A percentile compares a stretch with the other conserved stretches of the same genome.
Evolutionary conservation across 805 yeast species (phyloP).

Genomic region (Pichia kluyveri): DNA sequence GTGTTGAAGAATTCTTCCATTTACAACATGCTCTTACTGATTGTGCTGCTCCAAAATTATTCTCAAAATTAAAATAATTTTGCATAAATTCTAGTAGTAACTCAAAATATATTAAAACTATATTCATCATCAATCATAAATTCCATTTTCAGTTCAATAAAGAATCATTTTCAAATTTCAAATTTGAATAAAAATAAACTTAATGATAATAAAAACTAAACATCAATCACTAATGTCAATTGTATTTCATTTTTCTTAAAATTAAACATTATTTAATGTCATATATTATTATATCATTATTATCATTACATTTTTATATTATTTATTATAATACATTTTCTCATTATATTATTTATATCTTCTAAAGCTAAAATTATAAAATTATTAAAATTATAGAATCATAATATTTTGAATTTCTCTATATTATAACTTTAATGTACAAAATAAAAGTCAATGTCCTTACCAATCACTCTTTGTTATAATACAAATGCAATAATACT

Average conservation of each 20-base stretch:
- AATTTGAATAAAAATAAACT: not conserved
- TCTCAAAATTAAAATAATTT: conserved; percentile 69
- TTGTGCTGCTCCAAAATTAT: conserved; percentile 84
- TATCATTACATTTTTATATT: not conserved
- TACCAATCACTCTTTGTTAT: too few species aligned
- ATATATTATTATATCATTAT: not conserved
- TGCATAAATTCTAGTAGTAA: too few species aligned
- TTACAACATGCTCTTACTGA: conserved; percentile 88
- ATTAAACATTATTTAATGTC: not conserved
- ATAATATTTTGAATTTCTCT: too few species aligned
- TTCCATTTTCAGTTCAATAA: too few species aligned
- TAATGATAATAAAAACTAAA: not conserved
- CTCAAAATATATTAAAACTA: not conserved
- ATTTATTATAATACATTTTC: too few species aligned
- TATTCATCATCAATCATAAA: too few species aligned
- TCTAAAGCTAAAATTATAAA: not conserved
- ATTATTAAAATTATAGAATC: too few species aligned
- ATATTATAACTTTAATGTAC: too few species aligned
- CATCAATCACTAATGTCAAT: not conserved
- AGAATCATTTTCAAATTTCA: too few species aligned
- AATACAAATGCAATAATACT: too few species aligned
- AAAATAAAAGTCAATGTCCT: too few species aligned
- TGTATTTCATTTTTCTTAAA: not conserved
- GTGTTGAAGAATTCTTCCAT: conserved; percentile 97
- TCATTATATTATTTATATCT: too few species aligned